phyloP scores from a whole-genome alignment of 805 yeast species.

The Sugiyamaella chiloensis region DNA sequence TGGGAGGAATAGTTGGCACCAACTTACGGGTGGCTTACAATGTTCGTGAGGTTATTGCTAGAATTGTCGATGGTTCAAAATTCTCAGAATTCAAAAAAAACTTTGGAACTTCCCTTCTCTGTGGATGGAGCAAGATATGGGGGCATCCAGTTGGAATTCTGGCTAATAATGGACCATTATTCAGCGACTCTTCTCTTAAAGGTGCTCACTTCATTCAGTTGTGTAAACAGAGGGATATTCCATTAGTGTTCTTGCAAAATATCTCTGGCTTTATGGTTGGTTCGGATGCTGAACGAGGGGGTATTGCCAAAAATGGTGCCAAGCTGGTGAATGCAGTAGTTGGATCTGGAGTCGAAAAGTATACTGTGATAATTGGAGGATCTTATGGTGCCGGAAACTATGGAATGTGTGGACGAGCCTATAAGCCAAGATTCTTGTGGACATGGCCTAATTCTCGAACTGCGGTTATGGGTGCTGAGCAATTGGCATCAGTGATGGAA shows the following conservation, averaged over 20 bases:
- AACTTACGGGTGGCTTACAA: conserved; percentile 30
- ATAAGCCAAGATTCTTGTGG: conserved; percentile 33
- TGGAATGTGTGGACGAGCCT: conserved; percentile 36
- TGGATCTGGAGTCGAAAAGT: conserved; percentile 34
- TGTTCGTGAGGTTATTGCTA: conserved; percentile 33
- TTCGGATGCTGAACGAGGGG: conserved; percentile 34
- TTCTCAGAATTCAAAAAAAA: conserved; percentile 32
- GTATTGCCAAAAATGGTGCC: conserved; percentile 35
- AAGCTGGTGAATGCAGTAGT: conserved; percentile 34
- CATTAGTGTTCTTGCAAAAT: conserved; percentile 32
- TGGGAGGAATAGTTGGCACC: conserved; percentile 32
- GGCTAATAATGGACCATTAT: conserved; percentile 33
- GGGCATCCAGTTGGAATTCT: conserved; percentile 33
- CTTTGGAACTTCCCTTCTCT: conserved; percentile 32
- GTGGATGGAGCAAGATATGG: conserved; percentile 31
- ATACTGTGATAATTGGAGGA: conserved; percentile 33
- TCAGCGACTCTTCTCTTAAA: conserved; percentile 32
- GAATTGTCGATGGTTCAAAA: conserved; percentile 33
- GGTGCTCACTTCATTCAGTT: conserved; percentile 35
- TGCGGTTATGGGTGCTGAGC: conserved; percentile 36
- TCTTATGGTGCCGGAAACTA: conserved; percentile 36
- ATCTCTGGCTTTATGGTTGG: conserved; percentile 36
- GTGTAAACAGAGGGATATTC: conserved; percentile 33
- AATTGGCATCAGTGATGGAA: conserved; percentile 32
- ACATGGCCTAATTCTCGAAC: conserved; percentile 35